Conservation (phyloP, 164 flowering plant genomes). For the Vitis rotundifolia region DNA sequence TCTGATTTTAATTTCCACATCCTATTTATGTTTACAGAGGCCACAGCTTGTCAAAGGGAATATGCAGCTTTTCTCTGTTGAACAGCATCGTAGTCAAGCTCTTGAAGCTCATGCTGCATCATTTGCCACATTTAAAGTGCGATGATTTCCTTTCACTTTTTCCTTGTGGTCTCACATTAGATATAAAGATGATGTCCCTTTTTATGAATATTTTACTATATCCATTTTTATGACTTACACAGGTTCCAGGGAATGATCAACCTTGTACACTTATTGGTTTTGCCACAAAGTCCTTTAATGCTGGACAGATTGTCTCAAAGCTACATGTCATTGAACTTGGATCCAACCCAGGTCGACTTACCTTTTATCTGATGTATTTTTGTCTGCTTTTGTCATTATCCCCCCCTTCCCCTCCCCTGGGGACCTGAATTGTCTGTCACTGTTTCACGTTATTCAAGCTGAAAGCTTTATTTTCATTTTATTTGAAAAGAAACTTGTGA, state of each 20-base stretch:
- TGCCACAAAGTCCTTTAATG: constrained; percentile 85
- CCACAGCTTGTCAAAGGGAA: constrained; percentile 97
- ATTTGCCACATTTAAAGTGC: constrained; percentile 80
- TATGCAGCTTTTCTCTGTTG: constrained; percentile 97
- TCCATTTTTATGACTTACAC: constrained; percentile 10
- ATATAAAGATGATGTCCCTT: not conserved
- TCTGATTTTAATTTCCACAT: not conserved
- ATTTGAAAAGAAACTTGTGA: no score
- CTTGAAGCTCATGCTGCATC: constrained; percentile 99
- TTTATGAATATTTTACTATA: not conserved
- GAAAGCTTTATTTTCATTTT: not conserved
- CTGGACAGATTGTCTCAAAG: constrained; percentile 93
- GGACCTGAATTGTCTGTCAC: no score
- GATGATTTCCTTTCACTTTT: constrained; percentile 4
- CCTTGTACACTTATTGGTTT: constrained; percentile 80
- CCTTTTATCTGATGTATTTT: constrained; percentile 9
- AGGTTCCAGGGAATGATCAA: constrained; percentile 93
- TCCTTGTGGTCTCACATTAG: not conserved
- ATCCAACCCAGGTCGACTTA: constrained; percentile 80
- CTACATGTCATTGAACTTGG: constrained; percentile 98
- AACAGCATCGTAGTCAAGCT: constrained; percentile 99
- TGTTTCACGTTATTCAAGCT: not conserved
- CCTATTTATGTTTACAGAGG: constrained; percentile 46
- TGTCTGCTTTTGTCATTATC: not conserved
- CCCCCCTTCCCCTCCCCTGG: not conserved